Evolutionary conservation across 345 rosid genomes (phyloP).

Genomic region (Salix viminalis): DNA sequence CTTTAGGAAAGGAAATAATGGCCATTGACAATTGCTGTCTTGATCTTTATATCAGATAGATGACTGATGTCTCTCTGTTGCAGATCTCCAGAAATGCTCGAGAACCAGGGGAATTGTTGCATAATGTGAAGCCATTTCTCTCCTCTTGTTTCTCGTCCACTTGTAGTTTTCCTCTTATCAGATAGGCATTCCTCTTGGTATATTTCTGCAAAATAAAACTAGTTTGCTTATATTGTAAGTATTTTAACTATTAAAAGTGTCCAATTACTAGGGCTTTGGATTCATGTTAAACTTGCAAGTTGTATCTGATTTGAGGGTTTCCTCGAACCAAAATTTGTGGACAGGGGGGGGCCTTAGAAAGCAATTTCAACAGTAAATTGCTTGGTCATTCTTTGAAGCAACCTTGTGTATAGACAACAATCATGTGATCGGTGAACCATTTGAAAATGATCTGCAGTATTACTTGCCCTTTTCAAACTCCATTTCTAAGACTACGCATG

Average conservation of each 20-base stretch:
- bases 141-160: background rate
- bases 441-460: background rate
- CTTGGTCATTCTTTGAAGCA: background rate
- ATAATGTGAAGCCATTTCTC: slow-evolving; percentile 51
- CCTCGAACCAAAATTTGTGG: background rate
- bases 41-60: background rate
- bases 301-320: background rate
- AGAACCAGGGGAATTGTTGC: slow-evolving; percentile 68
- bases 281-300: background rate
- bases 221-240: background rate
- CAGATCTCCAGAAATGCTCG: slow-evolving; percentile 55
- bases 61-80: background rate
- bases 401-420: background rate
- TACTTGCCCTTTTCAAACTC: background rate
- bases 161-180: slow-evolving; percentile 14
- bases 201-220: slow-evolving; percentile 2
- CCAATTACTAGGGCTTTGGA: background rate
- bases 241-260: slow-evolving; percentile 7
- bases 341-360: background rate
- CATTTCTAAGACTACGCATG: background rate
- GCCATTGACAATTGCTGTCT: background rate
- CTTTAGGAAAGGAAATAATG: background rate
- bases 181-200: slow-evolving; percentile 12
- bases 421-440: background rate
- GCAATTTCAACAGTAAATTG: background rate